Base-by-base conservation (phyloP, 1,284 basidiomycete species). In the Peniophora sp. region DNA sequence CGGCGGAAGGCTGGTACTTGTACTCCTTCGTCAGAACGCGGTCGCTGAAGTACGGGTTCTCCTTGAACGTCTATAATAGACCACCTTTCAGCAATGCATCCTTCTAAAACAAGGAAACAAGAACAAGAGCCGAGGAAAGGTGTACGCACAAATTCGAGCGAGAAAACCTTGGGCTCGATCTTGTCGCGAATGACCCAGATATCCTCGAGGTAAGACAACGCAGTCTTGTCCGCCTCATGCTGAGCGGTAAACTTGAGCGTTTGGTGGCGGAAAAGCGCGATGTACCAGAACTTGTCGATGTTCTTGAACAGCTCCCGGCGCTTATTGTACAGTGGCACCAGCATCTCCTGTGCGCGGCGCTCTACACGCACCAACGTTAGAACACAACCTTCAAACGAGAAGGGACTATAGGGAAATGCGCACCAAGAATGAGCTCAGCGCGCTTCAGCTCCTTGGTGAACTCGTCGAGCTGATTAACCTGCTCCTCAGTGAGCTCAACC, bases 1-100 rank as follows among this genome's bases (percentile, higher is more conserved):
- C 65, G 22, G 71, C 70, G 47, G 75, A 73, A n/a, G 79, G 70
- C 17, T 77, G 64, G 63, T 80, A 86, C 64, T 82, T 85, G 73
- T 81, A 92, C 64, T 83, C 84, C 69, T 92, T 92, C 65, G 78
- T 87, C 61, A 92, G 66, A 36, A 89, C 76, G 48, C 70, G 70
- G 66, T 92, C 81, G 20, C 71, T 70, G 69, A 92, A 92, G 69
- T 79, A 88, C 19, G 86, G 85, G 69, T 92, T 92, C 61, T 88
- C 77, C 64, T 85, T 88, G 74, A 91, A 92, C 62, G 86, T 62
- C 88, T 91, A 57, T 51, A 59, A 44, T 5, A 6, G 38, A 8
- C 19, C 38, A 6, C n/a, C 19, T 8, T 6, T 6, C 38, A 16
- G 8, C 8, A 8, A 17, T 8, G 38, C 25, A 38, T 17, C 22